Conservation (phyloP, 2,329 filamentous ascomycete species). For the Plenodomus biglobosus region DNA sequence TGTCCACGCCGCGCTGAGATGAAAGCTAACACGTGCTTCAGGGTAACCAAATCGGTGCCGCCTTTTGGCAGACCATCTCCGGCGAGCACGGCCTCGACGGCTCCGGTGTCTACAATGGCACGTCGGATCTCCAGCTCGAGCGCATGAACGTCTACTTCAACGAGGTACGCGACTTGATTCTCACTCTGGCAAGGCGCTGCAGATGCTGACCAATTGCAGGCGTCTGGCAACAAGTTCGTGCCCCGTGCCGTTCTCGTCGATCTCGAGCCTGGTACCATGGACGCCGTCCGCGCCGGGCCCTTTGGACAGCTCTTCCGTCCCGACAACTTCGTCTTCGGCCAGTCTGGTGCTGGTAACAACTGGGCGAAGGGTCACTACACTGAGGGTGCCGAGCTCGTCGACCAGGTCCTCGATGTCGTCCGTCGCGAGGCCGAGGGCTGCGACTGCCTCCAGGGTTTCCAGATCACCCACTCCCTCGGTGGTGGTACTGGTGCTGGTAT, state of each 20-base stretch:
- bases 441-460: slow-evolving; percentile 99
- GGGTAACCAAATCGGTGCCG: slow-evolving; percentile 99
- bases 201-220: slow-evolving; percentile 56
- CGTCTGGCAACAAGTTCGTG: slow-evolving; percentile 97
- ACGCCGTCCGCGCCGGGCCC: slow-evolving; percentile 95
- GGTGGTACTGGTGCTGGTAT: slow-evolving; percentile 99
- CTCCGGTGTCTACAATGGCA: slow-evolving; percentile 96
- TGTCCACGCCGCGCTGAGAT: slow-evolving; percentile 6
- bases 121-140: slow-evolving; percentile 98
- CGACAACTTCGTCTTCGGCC: slow-evolving; percentile 99
- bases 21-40: slow-evolving; percentile 50
- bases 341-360: slow-evolving; percentile 99
- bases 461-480: slow-evolving; percentile 99
- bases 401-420: slow-evolving; percentile 97
- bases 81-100: slow-evolving; percentile 91
- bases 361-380: slow-evolving; percentile 99
- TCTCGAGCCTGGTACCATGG: slow-evolving; percentile 99
- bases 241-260: slow-evolving; percentile 99
- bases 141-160: slow-evolving; percentile 99
- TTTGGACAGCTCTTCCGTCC: slow-evolving; percentile 99
- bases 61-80: slow-evolving; percentile 80
- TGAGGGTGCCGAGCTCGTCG: slow-evolving; percentile 97
- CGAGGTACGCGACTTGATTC: slow-evolving; percentile 61
- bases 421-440: slow-evolving; percentile 98
- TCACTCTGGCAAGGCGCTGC: slow-evolving; percentile 2